Conservation (phyloP, 176 grass and related monocot genomes). For the Tillandsia leiboldiana region DNA sequence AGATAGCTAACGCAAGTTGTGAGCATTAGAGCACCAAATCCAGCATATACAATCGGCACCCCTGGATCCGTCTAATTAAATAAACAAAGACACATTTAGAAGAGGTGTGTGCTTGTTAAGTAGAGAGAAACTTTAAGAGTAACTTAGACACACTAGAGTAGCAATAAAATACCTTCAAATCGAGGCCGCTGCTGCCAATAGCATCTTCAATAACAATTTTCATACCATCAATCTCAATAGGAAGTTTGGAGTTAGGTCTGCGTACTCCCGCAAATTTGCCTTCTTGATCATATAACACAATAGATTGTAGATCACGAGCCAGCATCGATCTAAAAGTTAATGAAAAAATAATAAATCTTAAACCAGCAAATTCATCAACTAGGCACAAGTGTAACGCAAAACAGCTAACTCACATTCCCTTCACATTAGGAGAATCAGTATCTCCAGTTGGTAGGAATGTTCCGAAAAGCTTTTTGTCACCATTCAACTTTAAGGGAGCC, state of each 20-base stretch:
- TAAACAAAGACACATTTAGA: not conserved
- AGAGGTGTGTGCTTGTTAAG: no score
- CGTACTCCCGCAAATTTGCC: constrained; percentile 94
- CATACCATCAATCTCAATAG: constrained; percentile 90
- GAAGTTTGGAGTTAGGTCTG: constrained; percentile 73
- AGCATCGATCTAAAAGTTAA: constrained; percentile 74
- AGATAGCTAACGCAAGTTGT: constrained; percentile 88
- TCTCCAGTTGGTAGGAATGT: constrained; percentile 72
- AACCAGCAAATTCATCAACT: not conserved
- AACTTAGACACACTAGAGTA: not conserved
- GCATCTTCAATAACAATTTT: constrained; percentile 93
- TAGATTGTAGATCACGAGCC: constrained; percentile 86
- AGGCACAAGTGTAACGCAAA: constrained; percentile 3
- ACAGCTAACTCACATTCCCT: constrained; percentile 77
- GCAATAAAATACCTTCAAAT: constrained; percentile 49
- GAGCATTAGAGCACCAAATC: constrained; percentile 94
- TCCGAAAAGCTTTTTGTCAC: constrained; percentile 77
- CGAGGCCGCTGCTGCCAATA: constrained; percentile 82
- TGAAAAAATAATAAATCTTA: constrained; percentile 10
- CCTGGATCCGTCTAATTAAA: constrained; percentile 79
- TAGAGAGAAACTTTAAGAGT: not conserved
- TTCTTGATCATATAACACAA: constrained; percentile 96
- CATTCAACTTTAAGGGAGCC: constrained; percentile 64
- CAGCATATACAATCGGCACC: constrained; percentile 87
- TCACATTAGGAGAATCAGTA: constrained; percentile 50